Evolutionary conservation across 768 basidiomycete species (phyloP).

Genomic region (Russula vinacea): DNA sequence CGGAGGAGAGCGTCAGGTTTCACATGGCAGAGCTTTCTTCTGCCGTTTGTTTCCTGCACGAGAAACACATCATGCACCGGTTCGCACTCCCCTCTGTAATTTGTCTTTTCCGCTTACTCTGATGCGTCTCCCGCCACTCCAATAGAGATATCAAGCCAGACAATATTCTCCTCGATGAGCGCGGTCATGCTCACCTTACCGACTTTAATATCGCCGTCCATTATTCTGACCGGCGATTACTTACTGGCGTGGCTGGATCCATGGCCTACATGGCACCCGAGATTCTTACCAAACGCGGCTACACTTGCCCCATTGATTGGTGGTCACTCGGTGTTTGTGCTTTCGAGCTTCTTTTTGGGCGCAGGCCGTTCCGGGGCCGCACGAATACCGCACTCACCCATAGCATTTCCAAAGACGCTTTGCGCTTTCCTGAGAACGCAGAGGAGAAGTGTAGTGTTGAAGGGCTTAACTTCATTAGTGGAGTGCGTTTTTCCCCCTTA

Average conservation of each 20-base stretch:
- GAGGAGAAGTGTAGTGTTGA: slow-evolving; percentile 70
- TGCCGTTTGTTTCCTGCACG: slow-evolving; percentile 86
- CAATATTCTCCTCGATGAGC: slow-evolving; percentile 94
- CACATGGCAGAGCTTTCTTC: slow-evolving; percentile 89
- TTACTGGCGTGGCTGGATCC: slow-evolving; percentile 91
- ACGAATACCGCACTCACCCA: slow-evolving; percentile 91
- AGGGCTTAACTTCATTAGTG: slow-evolving; percentile 76
- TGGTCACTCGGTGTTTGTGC: slow-evolving; percentile 95
- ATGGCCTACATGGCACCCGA: slow-evolving; percentile 99
- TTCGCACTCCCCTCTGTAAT: slow-evolving; percentile 41
- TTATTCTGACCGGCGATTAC: slow-evolving; percentile 77
- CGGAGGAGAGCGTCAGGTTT: slow-evolving; percentile 79
- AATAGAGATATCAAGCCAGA: slow-evolving; percentile 93
- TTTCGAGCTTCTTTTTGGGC: slow-evolving; percentile 89
- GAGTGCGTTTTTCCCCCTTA: slow-evolving; percentile 43
- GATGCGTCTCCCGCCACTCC: background rate
- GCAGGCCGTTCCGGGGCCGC: slow-evolving; percentile 88
- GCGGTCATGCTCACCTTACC: slow-evolving; percentile 92
- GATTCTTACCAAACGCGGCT: slow-evolving; percentile 91
- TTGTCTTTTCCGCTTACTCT: slow-evolving; percentile 32
- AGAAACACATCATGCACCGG: slow-evolving; percentile 95
- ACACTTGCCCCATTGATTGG: slow-evolving; percentile 93
- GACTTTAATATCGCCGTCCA: slow-evolving; percentile 99
- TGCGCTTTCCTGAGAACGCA: slow-evolving; percentile 90
- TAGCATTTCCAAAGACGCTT: slow-evolving; percentile 82